Conservation (phyloP, 371 early-diverging fungal genomes). For the Encephalitozoon cuniculi region DNA sequence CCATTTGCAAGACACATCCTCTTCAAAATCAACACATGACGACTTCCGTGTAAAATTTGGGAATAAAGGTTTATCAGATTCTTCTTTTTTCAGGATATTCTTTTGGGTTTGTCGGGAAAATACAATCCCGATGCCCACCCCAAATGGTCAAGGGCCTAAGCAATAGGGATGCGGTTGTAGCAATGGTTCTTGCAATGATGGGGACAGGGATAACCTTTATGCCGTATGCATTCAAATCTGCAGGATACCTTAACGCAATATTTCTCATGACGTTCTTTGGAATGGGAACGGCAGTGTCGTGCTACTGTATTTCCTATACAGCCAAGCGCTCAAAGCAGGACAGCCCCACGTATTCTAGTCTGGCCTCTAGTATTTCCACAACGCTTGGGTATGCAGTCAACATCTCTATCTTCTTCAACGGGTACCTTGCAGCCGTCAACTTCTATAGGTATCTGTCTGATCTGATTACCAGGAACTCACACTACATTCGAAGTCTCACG, state of each 20-base stretch:
- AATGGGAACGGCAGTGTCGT: not conserved
- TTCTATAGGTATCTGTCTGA: conserved; percentile 33
- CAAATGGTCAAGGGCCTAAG: conserved; percentile 9
- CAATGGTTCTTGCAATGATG: conserved; percentile 54
- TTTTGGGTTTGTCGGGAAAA: not conserved
- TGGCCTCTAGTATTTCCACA: not conserved
- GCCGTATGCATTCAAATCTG: conserved; percentile 46
- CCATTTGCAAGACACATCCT: conserved; percentile 60
- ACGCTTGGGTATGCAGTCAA: conserved; percentile 12
- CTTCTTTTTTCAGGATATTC: not conserved
- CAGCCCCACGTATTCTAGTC: not conserved
- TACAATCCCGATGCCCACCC: not conserved
- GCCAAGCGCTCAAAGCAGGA: not conserved
- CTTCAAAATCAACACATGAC: conserved; percentile 46
- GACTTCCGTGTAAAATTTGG: conserved; percentile 4
- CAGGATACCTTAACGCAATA: conserved; percentile 50
- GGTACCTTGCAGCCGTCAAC: conserved; percentile 23
- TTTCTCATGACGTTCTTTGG: conserved; percentile 35
- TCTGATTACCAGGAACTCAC: not conserved
- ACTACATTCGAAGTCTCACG: not conserved
- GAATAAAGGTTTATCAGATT: conserved; percentile 12
- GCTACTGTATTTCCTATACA: conserved; percentile 1
- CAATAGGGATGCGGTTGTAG: conserved; percentile 29
- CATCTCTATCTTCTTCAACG: conserved; percentile 21
- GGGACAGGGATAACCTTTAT: conserved; percentile 58